Evolutionary conservation across 75 land plant genomes (phyloP).

Genomic region (Pinus albicaulis): DNA sequence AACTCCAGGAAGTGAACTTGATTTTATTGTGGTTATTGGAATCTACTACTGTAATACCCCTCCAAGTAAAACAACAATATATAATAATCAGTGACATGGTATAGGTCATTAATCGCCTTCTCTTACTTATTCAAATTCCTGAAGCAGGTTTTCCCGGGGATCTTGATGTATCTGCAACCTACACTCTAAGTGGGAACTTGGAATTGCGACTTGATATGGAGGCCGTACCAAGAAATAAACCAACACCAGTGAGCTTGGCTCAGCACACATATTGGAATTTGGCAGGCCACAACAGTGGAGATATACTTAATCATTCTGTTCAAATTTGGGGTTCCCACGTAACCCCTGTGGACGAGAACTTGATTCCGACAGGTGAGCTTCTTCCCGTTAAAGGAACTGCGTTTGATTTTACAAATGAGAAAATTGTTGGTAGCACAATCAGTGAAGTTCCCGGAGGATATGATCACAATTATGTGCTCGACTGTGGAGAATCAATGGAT

Average conservation of each 20-base stretch:
- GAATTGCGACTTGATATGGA: conserved; percentile 83
- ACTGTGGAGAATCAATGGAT: conserved; percentile 41
- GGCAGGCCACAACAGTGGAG: conserved; percentile 77
- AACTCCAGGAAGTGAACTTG: too few relatives aligned
- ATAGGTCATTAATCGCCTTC: background rate
- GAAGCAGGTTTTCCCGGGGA: conserved; percentile 84
- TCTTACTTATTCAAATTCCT: background rate
- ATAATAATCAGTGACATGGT: background rate
- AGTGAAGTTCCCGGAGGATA: conserved; percentile 73
- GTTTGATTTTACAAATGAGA: conserved; percentile 71
- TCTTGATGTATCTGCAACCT: conserved; percentile 66
- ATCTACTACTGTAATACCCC: background rate
- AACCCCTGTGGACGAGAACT: conserved; percentile 77
- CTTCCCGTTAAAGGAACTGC: conserved; percentile 79
- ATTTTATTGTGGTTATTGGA: background rate
- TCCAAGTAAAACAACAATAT: background rate
- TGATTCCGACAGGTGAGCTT: conserved; percentile 85
- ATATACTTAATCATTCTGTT: conserved; percentile 58
- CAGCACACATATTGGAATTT: conserved; percentile 98
- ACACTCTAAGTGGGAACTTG: conserved; percentile 52
- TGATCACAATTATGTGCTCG: conserved; percentile 91
- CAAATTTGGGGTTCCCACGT: conserved; percentile 55
- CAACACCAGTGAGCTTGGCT: conserved; percentile 86
- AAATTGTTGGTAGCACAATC: conserved; percentile 29
- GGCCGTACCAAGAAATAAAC: conserved; percentile 72